Percentiles rank a stretch among this genome's conserved stretches.
These are phyloP conservation scores for Cymbidium sinense DNA, from an alignment of 106 monocot genomes.

Conservation along the genomic window DNA sequence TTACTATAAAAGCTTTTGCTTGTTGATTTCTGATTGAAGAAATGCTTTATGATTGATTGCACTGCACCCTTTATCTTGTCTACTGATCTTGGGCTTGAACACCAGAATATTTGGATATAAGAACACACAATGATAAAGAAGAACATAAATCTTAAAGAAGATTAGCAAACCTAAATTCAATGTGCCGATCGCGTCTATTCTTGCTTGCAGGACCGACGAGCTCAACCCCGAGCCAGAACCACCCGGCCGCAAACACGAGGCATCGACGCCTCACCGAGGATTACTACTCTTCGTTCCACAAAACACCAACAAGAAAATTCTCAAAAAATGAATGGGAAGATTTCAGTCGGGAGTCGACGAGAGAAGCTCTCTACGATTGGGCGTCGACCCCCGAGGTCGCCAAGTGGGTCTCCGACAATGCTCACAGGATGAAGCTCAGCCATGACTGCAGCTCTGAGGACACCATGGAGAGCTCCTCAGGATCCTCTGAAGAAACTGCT, in stretches of 20 bases:
- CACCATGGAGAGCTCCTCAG: constrained; percentile 50
- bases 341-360: constrained; percentile 67
- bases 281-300: constrained; percentile 86
- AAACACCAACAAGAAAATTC: constrained; percentile 37
- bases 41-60: too few species aligned
- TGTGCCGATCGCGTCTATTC: too few species aligned
- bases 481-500: constrained; percentile 65
- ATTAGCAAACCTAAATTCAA: too few species aligned
- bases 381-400: constrained; percentile 65
- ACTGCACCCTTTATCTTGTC: too few species aligned
- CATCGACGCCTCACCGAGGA: constrained; percentile 19
- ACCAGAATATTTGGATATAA: too few species aligned
- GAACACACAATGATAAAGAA: too few species aligned
- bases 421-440: constrained; percentile 49
- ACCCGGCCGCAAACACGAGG: not conserved
- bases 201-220: constrained; percentile 23
- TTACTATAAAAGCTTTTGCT: too few species aligned
- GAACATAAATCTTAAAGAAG: too few species aligned
- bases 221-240: constrained; percentile 1
- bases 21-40: too few species aligned
- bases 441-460: constrained; percentile 39
- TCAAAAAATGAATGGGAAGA: constrained; percentile 84
- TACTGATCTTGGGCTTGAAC: too few species aligned
- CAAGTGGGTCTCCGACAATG: constrained; percentile 82
- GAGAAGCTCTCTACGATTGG: constrained; percentile 55